Evolutionary conservation across 2,329 filamentous ascomycete genomes (phyloP).

Genomic region (Didymella glomerata): DNA sequence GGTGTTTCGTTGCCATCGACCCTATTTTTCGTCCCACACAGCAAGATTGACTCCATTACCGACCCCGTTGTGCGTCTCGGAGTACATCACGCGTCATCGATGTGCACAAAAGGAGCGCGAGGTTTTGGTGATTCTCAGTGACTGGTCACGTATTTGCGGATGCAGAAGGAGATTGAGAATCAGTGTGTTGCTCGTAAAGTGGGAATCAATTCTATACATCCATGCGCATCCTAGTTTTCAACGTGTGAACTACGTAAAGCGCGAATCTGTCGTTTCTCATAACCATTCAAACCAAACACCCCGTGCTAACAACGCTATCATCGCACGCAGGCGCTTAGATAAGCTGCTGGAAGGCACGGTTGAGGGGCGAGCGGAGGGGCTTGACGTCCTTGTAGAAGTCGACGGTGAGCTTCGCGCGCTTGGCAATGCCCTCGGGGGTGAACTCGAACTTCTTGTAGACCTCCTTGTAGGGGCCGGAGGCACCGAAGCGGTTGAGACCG

Average conservation of each 20-base stretch:
- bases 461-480: conserved; percentile 95
- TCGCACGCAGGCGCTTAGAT: conserved; percentile 66
- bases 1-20: too few relatives aligned
- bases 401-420: conserved; percentile 90
- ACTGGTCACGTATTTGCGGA: too few relatives aligned
- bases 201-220: conserved; percentile 38
- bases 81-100: too few relatives aligned
- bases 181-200: conserved; percentile 10
- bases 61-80: too few relatives aligned
- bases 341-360: conserved; percentile 97
- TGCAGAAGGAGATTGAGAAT: too few relatives aligned
- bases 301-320: conserved; percentile 5
- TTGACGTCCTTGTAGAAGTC: conserved; percentile 98
- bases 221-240: conserved; percentile 26
- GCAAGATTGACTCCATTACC: too few relatives aligned
- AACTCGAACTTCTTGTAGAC: conserved; percentile 99
- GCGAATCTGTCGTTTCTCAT: conserved; percentile 30
- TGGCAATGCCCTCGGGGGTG: conserved; percentile 94
- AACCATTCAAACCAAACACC: conserved; percentile 16
- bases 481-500: conserved; percentile 98
- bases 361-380: conserved; percentile 86
- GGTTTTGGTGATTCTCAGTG: too few relatives aligned
- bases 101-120: too few relatives aligned
- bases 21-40: too few relatives aligned
- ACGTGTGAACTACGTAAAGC: conserved; percentile 26